Base-by-base conservation (phyloP, 176 grass and related monocot genomes). In the Triticum urartu region DNA sequence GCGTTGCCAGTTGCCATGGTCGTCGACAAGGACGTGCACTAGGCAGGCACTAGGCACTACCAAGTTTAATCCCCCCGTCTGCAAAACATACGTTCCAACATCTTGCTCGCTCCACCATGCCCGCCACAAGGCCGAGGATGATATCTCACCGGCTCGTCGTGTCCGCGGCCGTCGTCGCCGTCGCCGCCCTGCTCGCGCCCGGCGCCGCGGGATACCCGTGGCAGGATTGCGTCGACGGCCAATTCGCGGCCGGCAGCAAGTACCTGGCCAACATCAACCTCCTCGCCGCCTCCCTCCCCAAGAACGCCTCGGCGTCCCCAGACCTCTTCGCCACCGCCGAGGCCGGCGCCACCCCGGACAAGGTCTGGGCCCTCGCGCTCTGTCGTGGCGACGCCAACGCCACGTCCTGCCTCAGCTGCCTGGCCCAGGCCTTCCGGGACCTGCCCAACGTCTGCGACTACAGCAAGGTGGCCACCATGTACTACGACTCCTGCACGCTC, bases 221-320 rank as follows among this genome's bases (percentile, higher is more conserved):
- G 71, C 11, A 17, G 14, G 45, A 17, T 17, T 74, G 71, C 7
- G 71, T 40, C 71, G 1, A 6, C 1, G 45, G 6, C 40, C 14
- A 24, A 58, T 96, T 77, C 75, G 15, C 64, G 2, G 21, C 81
- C 3, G 88, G 90, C 42, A 84, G 85, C 79, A 79, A 76, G 1
- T 93, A 88, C 75, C 32, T 47, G n/a, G 6, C 45, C 5, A 88
- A 93, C 43, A 75, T 92, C 64, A 15, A 86, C 61, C n/a, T 21
- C 22, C 54, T 86, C 30, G 61, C 56, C 25, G 45, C 75, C 18
- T 25, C 43, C 6, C 61, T 91, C 11, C 85, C 86, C 60, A 64
- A 52, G 9, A 77, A 69, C 26, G 78, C 88, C 14, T 70, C 88
- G 6, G 0, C 30, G 35, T 89, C 83, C 4, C 70, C 34, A 14